Percentiles rank a stretch among this genome's conserved stretches.
Evolutionary conservation across 176 grass and related monocot genomes (phyloP).

Genomic region (Aegilops speltoides): DNA sequence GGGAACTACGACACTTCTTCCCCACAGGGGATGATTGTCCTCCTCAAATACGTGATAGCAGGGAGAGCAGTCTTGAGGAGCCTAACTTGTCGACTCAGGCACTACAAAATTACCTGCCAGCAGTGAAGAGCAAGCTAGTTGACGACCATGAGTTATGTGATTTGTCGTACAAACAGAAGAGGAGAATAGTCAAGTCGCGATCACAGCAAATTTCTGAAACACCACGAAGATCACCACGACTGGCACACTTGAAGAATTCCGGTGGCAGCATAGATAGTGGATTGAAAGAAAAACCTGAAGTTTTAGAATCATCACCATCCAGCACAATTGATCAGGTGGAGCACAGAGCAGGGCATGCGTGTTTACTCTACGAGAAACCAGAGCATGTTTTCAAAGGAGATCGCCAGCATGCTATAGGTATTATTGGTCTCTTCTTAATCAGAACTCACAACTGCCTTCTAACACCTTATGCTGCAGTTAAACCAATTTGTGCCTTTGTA

Average conservation of each 20-base stretch:
- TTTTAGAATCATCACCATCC: neutral
- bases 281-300: slow-evolving; percentile 25
- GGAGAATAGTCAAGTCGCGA: slow-evolving; percentile 11
- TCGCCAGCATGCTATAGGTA: slow-evolving; percentile 25
- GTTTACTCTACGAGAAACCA: neutral
- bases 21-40: slow-evolving; percentile 20
- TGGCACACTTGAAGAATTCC: slow-evolving; percentile 14
- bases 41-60: slow-evolving; percentile 16
- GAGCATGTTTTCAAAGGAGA: neutral
- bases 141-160: slow-evolving; percentile 31
- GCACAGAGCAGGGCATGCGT: slow-evolving; percentile 2
- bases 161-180: slow-evolving; percentile 14
- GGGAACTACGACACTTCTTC: slow-evolving; percentile 38
- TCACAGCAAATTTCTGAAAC: slow-evolving; percentile 16
- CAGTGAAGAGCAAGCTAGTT: slow-evolving; percentile 18
- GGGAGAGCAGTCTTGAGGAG: neutral
- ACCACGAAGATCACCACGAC: slow-evolving; percentile 45
- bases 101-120: slow-evolving; percentile 5
- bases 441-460: neutral
- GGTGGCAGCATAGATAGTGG: neutral
- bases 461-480: slow-evolving; percentile 5
- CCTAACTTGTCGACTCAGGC: slow-evolving; percentile 26
- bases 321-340: slow-evolving; percentile 12
- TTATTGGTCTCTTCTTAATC: slow-evolving; percentile 19
- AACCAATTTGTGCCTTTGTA: slow-evolving; percentile 22